These are phyloP conservation scores for Chloris gayana DNA, from an alignment of 176 grass and related monocot genomes.

Conservation along the genomic window DNA sequence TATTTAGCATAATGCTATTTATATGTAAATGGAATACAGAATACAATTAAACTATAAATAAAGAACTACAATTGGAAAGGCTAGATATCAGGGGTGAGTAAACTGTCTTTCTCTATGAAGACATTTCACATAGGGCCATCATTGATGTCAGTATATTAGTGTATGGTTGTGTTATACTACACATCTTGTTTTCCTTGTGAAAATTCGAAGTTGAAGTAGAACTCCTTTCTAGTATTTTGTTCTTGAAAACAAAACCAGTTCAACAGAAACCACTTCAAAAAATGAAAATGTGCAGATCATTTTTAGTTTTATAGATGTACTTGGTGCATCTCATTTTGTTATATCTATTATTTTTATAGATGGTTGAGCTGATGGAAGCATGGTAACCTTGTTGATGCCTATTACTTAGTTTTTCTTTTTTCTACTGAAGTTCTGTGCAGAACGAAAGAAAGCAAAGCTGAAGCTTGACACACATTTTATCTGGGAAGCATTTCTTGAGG, in stretches of 20 bases:
- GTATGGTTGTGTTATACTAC: background rate
- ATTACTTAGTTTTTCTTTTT: conserved; percentile 33
- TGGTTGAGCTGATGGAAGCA: conserved; percentile 21
- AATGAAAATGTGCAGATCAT: background rate
- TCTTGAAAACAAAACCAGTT: background rate
- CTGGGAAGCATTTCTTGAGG: conserved; percentile 89
- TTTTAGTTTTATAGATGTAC: too few relatives aligned
- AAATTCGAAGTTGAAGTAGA: conserved; percentile 18
- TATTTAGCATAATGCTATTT: too few relatives aligned
- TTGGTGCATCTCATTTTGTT: background rate
- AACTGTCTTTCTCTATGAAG: background rate
- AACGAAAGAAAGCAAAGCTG: conserved; percentile 63
- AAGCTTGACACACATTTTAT: conserved; percentile 66
- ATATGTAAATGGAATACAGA: conserved; percentile 25
- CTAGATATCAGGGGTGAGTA: background rate
- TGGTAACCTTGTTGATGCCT: conserved; percentile 25
- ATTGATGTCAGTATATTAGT: background rate
- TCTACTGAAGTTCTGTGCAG: conserved; percentile 66
- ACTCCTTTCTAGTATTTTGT: conserved; percentile 4
- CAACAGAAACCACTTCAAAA: background rate
- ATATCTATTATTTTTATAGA: too few relatives aligned
- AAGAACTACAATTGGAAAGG: background rate
- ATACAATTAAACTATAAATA: background rate
- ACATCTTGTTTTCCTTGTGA: background rate
- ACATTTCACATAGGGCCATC: background rate